Percentiles rank a stretch among this genome's conserved stretches.
phyloP scores from a whole-genome alignment of 176 grass and related monocot genomes.

The Triticum timopheevii region DNA sequence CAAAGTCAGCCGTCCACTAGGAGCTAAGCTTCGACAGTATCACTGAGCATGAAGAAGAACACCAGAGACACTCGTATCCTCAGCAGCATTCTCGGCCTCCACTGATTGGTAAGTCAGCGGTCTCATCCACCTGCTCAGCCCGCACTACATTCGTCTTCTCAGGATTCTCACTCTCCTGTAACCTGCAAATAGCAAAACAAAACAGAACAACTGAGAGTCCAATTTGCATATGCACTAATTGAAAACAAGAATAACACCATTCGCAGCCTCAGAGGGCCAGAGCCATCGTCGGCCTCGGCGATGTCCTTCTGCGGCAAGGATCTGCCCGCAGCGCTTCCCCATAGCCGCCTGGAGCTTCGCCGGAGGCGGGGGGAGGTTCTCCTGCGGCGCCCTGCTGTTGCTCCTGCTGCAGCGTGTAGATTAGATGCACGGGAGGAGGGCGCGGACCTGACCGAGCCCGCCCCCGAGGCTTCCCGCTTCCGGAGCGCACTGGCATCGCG shows the following conservation, averaged over 20 bases:
- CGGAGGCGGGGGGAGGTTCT: too few species aligned
- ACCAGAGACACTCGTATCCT: conserved; percentile 45
- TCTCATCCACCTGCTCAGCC: conserved; percentile 49
- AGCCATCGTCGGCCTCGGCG: conserved; percentile 17
- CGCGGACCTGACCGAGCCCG: too few species aligned
- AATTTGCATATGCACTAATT: not conserved
- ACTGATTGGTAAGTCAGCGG: conserved; percentile 58
- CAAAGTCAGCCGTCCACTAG: not conserved
- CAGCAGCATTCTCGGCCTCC: conserved; percentile 69
- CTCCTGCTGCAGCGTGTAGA: too few species aligned
- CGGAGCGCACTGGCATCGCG: too few species aligned
- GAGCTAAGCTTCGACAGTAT: conserved; percentile 34
- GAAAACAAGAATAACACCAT: not conserved
- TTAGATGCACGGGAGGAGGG: too few species aligned
- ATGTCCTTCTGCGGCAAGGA: conserved; percentile 60
- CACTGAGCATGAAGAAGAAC: conserved; percentile 60
- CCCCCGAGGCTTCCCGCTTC: too few species aligned
- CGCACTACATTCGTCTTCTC: not conserved
- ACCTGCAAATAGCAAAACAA: not conserved
- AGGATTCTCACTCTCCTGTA: too few species aligned
- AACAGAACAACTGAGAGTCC: not conserved
- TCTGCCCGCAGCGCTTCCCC: conserved; percentile 69
- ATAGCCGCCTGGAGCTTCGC: conserved; percentile 20
- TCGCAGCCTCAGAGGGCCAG: not conserved
- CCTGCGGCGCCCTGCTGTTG: not conserved